Evolutionary conservation across 371 early-diverging fungal species (phyloP).

Genomic region (Gilbertella persicaria): DNA sequence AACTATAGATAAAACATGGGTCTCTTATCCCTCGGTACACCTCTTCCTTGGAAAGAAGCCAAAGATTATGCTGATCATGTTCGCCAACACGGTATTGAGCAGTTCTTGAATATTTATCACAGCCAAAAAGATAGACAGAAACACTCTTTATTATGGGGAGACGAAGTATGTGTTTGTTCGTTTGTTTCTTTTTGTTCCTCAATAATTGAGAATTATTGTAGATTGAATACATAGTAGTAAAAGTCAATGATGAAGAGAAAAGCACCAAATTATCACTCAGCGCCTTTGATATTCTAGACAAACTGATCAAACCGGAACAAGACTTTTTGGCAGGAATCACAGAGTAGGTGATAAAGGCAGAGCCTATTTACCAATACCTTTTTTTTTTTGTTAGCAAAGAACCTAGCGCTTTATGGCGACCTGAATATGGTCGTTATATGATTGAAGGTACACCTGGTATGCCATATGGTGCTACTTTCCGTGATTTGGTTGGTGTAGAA

Average conservation of each 20-base stretch:
- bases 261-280: slow-evolving; percentile 78
- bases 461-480: slow-evolving; percentile 88
- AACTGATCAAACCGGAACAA: slow-evolving; percentile 74
- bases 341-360: slow-evolving; percentile 26
- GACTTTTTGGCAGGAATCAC: slow-evolving; percentile 48
- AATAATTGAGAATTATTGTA: slow-evolving; percentile 24
- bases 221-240: slow-evolving; percentile 93
- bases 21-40: slow-evolving; percentile 93
- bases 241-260: slow-evolving; percentile 72
- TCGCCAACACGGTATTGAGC: slow-evolving; percentile 89
- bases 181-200: background rate
- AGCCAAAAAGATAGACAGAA: slow-evolving; percentile 75
- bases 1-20: slow-evolving; percentile 69
- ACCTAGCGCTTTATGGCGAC: slow-evolving; percentile 86
- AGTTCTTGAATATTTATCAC: slow-evolving; percentile 90
- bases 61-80: slow-evolving; percentile 87
- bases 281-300: slow-evolving; percentile 83
- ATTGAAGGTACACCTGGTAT: slow-evolving; percentile 92
- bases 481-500: slow-evolving; percentile 85
- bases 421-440: slow-evolving; percentile 97
- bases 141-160: slow-evolving; percentile 92
- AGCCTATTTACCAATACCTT: background rate
- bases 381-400: slow-evolving; percentile 11
- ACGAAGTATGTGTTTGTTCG: slow-evolving; percentile 72
- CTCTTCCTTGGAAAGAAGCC: slow-evolving; percentile 92